Evolutionary conservation across 345 rosid genomes (phyloP), one percentile per base, ranked within the genome.

Genomic region (Bruguiera sexangula): DNA sequence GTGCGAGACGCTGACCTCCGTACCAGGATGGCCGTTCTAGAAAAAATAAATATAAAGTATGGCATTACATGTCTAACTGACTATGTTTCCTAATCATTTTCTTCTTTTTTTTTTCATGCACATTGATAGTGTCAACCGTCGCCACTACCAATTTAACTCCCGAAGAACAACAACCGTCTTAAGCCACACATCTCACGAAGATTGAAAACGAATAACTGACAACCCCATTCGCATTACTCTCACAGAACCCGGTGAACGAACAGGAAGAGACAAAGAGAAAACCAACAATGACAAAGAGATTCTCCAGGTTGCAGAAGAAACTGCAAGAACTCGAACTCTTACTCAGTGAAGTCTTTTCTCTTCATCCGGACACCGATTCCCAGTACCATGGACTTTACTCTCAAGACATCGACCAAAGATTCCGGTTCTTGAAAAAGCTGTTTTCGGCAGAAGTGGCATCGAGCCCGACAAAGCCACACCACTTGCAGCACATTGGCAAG

Each of bases 371-470:
- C 20, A 27, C 53, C 6, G 27, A 22, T 8, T 18, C 22, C 65
- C 61, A 2, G 6, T 39, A 24, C 60, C 71, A 48, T 34, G 69
- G 71, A 6, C 13, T 27, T 34, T 62, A 66, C 71, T 30, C 75
- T 8, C 71, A 76, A 62, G 81, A 76, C 70, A 69, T 84, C 53
- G 71, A 73, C 15, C 86, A 80, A 32, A 60, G 79, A 1, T 69
- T 84, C 60, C 54, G 46, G 24, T 86, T 86, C 69, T 36, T 84
- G 18, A 77, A 65, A 36, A 84, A 55, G 29, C 79, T 84, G 16
- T 36, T 86, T 16, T 76, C 84, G 0, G 78, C 87, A 3, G 87
- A 82, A 67, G 51, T 73, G n/a, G 59, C 82, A 2, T 83, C 83
- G 7, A 62, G 43, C 57, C 80, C 86, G 1, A 21, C 43, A 15